Evolutionary conservation across 371 early-diverging fungal species (phyloP), one percentile per base, ranked within the genome.

Genomic region (Fennellomyces sp.): DNA sequence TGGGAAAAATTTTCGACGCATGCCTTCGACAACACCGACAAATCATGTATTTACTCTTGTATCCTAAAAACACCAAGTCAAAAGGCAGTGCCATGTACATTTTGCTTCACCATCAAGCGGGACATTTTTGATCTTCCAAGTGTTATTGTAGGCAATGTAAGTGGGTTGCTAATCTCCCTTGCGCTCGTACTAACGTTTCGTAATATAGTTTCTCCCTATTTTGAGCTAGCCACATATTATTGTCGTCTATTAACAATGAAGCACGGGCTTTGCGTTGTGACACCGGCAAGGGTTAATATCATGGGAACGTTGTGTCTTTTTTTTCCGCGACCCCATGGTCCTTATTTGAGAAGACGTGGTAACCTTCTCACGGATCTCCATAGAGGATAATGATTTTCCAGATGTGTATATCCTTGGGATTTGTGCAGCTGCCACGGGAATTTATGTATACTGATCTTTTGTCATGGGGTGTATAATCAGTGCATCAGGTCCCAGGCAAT

Each of bases 71-170:
- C 88, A 17, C 88, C 93, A 0, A 81, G 87, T 27, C 79, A 85
- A 58, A 71, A 79, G 26, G 72, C 82, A 15, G 91, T 96, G 11
- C 91, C 92, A 0, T 95, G 97, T 67, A 87, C 94, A 2, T 93
- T 94, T 63, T 94, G 94, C 66, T 95, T 95, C 64, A 94, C 95
- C 5, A 92, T 96, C 76, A 94, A 93, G 67, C 78, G 94, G 36
- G 95, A 95, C 64, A 91, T 94, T 42, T 94, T 96, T 82, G 95
- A 95, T 74, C 85, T 94, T 29, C 96, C 96, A 5, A 77, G 94
- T 61, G 92, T 89, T 39, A 88, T 93, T 63, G 85, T 93, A 11
- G 94, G 93, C 56, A 91, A 92, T 71, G 80, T 80, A 76, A 72
- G 77, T 21, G 42, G 19, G 27, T 26, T n/a, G n/a, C n/a, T n/a